These are phyloP conservation scores for Reticulascus tulasneorum DNA, from an alignment of 2,329 filamentous ascomycete species.

Conservation along the genomic window DNA sequence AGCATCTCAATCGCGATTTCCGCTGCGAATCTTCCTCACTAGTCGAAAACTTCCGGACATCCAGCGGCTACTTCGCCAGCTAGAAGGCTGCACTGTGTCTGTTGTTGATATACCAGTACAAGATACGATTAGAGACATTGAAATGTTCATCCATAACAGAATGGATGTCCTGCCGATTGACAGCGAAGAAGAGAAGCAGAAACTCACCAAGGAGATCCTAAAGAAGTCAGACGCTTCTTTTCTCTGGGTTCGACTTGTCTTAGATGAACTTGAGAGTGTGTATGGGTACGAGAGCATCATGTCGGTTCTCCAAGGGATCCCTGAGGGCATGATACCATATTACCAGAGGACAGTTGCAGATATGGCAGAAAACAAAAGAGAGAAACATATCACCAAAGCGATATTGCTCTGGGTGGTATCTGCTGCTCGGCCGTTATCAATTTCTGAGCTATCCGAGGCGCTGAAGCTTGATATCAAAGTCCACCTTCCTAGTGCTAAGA, in stretches of 20 bases:
- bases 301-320: constrained; percentile 24
- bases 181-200: constrained; percentile 3
- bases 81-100: constrained; percentile 6
- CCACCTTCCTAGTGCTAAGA: constrained; percentile 15
- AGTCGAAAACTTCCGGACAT: constrained; percentile 20
- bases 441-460: constrained; percentile 22
- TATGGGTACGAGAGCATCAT: constrained; percentile 20
- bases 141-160: constrained; percentile 18
- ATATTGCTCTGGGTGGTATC: constrained; percentile 23
- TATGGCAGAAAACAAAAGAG: constrained; percentile 23
- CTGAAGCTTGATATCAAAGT: constrained; percentile 22
- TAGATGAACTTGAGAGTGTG: constrained; percentile 23
- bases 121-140: constrained; percentile 22
- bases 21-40: constrained; percentile 24
- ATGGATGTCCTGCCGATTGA: constrained; percentile 15
- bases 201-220: constrained; percentile 18
- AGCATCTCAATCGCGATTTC: constrained; percentile 13
- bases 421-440: constrained; percentile 16
- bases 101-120: constrained; percentile 17
- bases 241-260: constrained; percentile 26
- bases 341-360: constrained; percentile 15
- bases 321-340: constrained; percentile 26
- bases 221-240: constrained; percentile 25
- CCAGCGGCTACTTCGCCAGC: constrained; percentile 4
- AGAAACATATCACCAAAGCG: constrained; percentile 21